Evolutionary conservation across 352 stramenopile species (phyloP), one percentile per base, ranked within the genome.

Genomic region (Halophytophthora polymorphica): DNA sequence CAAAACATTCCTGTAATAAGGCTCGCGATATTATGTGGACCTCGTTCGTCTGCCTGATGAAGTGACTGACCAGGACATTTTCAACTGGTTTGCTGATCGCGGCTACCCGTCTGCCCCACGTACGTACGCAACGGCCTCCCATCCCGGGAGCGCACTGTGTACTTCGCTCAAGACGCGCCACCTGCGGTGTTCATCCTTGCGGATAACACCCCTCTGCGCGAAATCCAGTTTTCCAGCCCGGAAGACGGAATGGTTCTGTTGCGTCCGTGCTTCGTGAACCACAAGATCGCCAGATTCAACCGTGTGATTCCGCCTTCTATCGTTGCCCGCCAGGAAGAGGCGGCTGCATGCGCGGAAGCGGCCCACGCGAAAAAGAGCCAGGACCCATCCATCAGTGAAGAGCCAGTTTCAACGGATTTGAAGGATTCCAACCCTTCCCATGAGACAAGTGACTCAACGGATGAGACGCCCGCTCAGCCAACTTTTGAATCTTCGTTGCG

Each of bases 251-350:
- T 51, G 18, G 33, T 51, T 41, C 36, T 21, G 5, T 18, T 17
- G 6, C 36, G 36, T 18, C 36, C 36, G 14, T 41, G 36, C 21
- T 41, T 41, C 36, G 36, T 41, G 45, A 14, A 51, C 45, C 33
- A 51, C 45, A 37, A 25, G 28, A n/a, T 49, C 3, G 19, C 18
- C 13, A 0, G 6, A 1, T 51, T 25, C 19, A 51, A 51, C 19
- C 18, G 11, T 3, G 45, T 51, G 6, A 28, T 25, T 6, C 33
- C 45, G 6, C 45, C 11, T 1, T 51, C 15, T 21, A 43, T 51
- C 15, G 1, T 21, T n/a, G n/a, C n/a, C n/a, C n/a, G n/a, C n/a
- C n/a, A n/a, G n/a, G n/a, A n/a, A n/a, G n/a, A n/a, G n/a, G n/a
- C n/a, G n/a, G n/a, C n/a, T n/a, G n/a, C n/a, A n/a, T n/a, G n/a